A percentile compares a stretch with the other conserved stretches of the same genome.
phyloP scores from a whole-genome alignment of 1,284 basidiomycete genomes.

The Takashimella tepidaria region DNA sequence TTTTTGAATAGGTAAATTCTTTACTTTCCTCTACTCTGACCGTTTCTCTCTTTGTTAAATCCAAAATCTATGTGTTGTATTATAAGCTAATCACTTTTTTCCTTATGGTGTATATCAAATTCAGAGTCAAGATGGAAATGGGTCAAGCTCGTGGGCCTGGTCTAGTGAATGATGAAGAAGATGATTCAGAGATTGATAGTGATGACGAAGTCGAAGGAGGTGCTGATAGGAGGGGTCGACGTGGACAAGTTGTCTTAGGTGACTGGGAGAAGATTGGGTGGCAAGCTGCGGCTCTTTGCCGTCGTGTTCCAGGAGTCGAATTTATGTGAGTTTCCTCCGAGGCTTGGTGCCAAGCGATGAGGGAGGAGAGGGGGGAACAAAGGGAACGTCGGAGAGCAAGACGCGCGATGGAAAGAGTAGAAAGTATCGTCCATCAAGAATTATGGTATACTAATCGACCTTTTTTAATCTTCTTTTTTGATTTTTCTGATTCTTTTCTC shows the following conservation, averaged over 20 bases:
- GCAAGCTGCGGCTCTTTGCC: slow-evolving; percentile 41
- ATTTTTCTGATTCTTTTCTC: background rate
- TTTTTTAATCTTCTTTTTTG: too few relatives aligned
- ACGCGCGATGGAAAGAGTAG: too few relatives aligned
- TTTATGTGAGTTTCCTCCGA: slow-evolving; percentile 46
- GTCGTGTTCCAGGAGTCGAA: slow-evolving; percentile 46
- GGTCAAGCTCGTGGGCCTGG: slow-evolving; percentile 21
- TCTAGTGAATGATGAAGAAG: slow-evolving; percentile 26
- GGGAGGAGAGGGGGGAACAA: too few relatives aligned
- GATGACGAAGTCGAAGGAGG: slow-evolving; percentile 17
- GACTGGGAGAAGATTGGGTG: slow-evolving; percentile 47
- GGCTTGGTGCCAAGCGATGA: too few relatives aligned
- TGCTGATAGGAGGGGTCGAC: slow-evolving; percentile 7
- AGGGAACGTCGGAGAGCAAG: too few relatives aligned
- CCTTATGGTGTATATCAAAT: slow-evolving; percentile 11
- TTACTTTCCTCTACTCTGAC: too few relatives aligned
- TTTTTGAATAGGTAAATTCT: slow-evolving; percentile 45
- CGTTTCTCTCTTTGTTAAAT: too few relatives aligned
- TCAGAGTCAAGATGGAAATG: slow-evolving; percentile 33
- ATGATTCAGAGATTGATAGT: slow-evolving; percentile 28
- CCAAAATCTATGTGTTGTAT: too few relatives aligned
- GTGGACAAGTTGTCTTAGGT: slow-evolving; percentile 22
- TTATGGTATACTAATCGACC: too few relatives aligned
- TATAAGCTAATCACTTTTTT: too few relatives aligned
- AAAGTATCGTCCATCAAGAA: too few relatives aligned